Percentiles rank a stretch among this genome's conserved stretches.
phyloP scores from a whole-genome alignment of 768 basidiomycete genomes.

The Xerocomellus intermedius region DNA sequence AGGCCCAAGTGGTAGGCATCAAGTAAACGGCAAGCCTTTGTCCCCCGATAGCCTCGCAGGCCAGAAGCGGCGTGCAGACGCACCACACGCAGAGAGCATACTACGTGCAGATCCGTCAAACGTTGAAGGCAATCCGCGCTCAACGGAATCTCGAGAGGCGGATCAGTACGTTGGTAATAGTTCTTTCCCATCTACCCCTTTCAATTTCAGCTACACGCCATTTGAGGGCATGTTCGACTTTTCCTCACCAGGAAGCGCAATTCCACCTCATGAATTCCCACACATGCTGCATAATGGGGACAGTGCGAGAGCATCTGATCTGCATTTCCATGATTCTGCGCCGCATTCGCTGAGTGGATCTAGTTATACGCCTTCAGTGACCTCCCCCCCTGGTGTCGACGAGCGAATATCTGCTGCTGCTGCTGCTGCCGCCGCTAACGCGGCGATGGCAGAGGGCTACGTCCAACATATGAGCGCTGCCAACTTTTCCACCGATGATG shows the following conservation, averaged over 20 bases:
- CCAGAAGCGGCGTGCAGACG: slow-evolving; percentile 77
- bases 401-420: slow-evolving; percentile 65
- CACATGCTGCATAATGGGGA: slow-evolving; percentile 32
- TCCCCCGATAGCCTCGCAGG: slow-evolving; percentile 63
- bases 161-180: slow-evolving; percentile 42
- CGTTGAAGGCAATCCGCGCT: slow-evolving; percentile 38
- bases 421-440: slow-evolving; percentile 60
- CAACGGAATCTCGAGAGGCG: slow-evolving; percentile 33
- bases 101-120: slow-evolving; percentile 74
- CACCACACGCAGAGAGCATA: slow-evolving; percentile 78
- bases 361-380: slow-evolving; percentile 37
- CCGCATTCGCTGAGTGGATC: slow-evolving; percentile 29
- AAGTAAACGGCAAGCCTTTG: slow-evolving; percentile 75
- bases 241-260: slow-evolving; percentile 33
- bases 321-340: slow-evolving; percentile 32
- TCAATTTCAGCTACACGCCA: slow-evolving; percentile 71
- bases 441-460: slow-evolving; percentile 72
- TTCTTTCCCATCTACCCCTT: slow-evolving; percentile 65
- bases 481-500: slow-evolving; percentile 53
- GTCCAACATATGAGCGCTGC: slow-evolving; percentile 57
- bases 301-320: slow-evolving; percentile 27
- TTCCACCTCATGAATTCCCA: slow-evolving; percentile 37
- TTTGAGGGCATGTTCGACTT: slow-evolving; percentile 64
- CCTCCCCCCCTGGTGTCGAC: slow-evolving; percentile 29
- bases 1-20: slow-evolving; percentile 67